Evolutionary conservation across 805 yeast species (phyloP).

Genomic region (Candida xiaguanensis): DNA sequence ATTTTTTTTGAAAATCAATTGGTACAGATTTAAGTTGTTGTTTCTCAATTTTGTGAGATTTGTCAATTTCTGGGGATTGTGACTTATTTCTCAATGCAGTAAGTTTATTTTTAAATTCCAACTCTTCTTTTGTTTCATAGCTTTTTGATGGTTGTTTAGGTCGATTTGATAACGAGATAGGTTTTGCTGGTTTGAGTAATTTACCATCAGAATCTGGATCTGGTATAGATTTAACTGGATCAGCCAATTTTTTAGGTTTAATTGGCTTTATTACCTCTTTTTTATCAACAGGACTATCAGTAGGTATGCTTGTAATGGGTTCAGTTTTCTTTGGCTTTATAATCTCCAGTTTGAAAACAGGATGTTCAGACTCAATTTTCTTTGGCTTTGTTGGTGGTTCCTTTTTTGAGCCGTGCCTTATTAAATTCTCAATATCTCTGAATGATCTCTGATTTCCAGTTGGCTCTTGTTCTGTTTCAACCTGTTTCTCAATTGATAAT

Average conservation of each 20-base stretch:
- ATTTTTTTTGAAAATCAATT: slow-evolving; percentile 7
- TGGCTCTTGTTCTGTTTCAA: slow-evolving; percentile 13
- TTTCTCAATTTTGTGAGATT: neutral
- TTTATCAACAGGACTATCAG: neutral
- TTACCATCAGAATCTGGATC: slow-evolving; percentile 1
- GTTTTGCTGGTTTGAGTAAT: slow-evolving; percentile 9
- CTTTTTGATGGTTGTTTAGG: slow-evolving; percentile 10
- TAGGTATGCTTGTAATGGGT: neutral
- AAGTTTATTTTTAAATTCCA: slow-evolving; percentile 8
- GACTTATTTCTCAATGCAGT: slow-evolving; percentile 4
- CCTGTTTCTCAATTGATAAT: slow-evolving; percentile 4
- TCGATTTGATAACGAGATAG: neutral
- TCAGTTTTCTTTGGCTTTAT: neutral
- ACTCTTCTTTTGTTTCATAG: slow-evolving; percentile 8
- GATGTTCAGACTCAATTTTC: too few relatives aligned
- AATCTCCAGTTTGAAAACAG: neutral
- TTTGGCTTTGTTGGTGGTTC: slow-evolving; percentile 5
- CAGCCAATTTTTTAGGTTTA: too few relatives aligned
- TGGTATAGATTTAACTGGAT: slow-evolving; percentile 7
- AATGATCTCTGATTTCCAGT: slow-evolving; percentile 14
- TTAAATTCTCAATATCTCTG: slow-evolving; percentile 18
- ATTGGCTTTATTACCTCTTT: too few relatives aligned
- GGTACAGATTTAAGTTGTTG: slow-evolving; percentile 1
- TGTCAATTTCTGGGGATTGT: neutral
- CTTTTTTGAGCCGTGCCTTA: slow-evolving; percentile 10